phyloP scores from a whole-genome alignment of 352 stramenopile genomes.

The Elongisporangium anandrum region DNA sequence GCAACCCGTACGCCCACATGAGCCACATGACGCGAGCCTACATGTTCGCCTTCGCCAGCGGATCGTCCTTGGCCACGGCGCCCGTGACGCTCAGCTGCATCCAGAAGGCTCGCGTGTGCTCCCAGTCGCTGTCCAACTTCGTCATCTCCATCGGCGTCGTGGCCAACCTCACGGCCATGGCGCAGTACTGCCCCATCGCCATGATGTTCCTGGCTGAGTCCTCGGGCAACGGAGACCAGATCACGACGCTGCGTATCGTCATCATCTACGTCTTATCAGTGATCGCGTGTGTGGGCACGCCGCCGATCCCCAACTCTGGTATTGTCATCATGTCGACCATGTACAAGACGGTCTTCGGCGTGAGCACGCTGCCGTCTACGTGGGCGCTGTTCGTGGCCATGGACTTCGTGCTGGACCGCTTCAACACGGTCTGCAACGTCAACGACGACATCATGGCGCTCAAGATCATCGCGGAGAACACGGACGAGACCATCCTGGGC shows the following conservation, averaged over 20 bases:
- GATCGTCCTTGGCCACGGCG: constrained; percentile 61
- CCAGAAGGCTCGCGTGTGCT: constrained; percentile 55
- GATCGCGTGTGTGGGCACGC: constrained; percentile 40
- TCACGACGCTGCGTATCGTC: constrained; percentile 41
- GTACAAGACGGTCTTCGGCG: constrained; percentile 59
- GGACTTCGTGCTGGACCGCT: constrained; percentile 62
- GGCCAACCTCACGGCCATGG: constrained; percentile 48
- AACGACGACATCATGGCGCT: no score
- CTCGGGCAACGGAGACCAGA: no score
- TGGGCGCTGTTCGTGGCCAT: constrained; percentile 57
- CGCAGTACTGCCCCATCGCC: constrained; percentile 60
- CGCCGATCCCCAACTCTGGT: no score
- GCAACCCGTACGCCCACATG: no score
- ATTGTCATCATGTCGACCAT: constrained; percentile 57
- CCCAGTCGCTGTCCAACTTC: no score
- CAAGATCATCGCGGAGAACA: no score
- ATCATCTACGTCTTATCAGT: constrained; percentile 51
- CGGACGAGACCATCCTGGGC: no score
- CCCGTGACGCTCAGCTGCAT: constrained; percentile 61
- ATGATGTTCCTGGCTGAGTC: constrained; percentile 61
- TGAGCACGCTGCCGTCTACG: constrained; percentile 33
- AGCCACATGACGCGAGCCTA: constrained; percentile 56
- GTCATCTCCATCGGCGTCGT: constrained; percentile 65
- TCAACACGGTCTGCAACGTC: constrained; percentile 66
- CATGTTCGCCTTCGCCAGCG: constrained; percentile 55